Evolutionary conservation across 129 eudicot genomes (phyloP).

Genomic region (Flaveria robusta): DNA sequence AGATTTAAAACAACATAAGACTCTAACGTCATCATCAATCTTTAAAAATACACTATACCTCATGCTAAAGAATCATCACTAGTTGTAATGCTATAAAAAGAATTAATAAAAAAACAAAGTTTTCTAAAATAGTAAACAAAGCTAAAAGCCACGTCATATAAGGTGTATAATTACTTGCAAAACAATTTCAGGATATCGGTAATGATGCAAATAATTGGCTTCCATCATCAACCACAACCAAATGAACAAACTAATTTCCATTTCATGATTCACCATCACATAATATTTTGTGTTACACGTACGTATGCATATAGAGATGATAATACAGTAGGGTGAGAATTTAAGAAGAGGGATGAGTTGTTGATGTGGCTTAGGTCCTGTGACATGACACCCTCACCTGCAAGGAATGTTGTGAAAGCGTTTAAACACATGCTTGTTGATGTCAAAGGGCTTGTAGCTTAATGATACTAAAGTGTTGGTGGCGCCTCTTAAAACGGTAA

Average conservation of each 20-base stretch:
- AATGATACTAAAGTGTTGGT: too few species aligned
- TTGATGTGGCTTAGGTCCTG: too few species aligned
- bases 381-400: too few species aligned
- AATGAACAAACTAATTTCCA: neutral
- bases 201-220: constrained; percentile 1
- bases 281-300: neutral
- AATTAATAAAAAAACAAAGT: neutral
- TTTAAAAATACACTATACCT: neutral
- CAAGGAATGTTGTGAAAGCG: too few species aligned
- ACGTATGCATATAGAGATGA: neutral
- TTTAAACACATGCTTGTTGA: too few species aligned
- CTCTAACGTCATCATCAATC: too few species aligned
- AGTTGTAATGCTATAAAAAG: constrained; percentile 18
- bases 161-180: constrained; percentile 8
- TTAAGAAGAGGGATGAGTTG: too few species aligned
- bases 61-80: constrained; percentile 1
- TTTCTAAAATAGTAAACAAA: constrained; percentile 14
- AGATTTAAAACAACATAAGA: too few species aligned
- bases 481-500: too few species aligned
- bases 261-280: neutral
- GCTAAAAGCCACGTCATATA: constrained; percentile 9
- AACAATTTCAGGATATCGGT: neutral
- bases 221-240: constrained; percentile 2
- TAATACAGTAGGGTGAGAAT: neutral
- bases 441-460: too few species aligned